Conservation (phyloP, 352 stramenopile genomes). For the Saprolegnia parasitica region DNA sequence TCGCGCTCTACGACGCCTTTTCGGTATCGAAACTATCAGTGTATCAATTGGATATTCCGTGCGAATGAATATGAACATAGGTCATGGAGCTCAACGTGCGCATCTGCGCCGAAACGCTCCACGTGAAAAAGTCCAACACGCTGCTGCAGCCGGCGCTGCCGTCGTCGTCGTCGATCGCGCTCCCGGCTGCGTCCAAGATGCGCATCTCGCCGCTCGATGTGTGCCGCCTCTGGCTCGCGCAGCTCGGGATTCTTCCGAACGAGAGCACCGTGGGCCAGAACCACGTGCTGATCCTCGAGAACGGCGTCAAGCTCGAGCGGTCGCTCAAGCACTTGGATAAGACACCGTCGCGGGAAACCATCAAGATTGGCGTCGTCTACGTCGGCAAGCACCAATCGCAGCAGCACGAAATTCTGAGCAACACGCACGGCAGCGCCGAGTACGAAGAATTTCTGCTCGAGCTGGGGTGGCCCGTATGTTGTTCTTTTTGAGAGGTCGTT, state of each 20-base stretch:
- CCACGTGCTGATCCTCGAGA: conserved; percentile 63
- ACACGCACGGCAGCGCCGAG: conserved; percentile 50
- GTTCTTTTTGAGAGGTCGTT: neutral
- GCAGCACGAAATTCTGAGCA: conserved; percentile 77
- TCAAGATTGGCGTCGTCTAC: conserved; percentile 87
- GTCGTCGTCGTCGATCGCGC: neutral
- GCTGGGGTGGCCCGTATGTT: conserved; percentile 66
- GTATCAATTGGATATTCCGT: neutral
- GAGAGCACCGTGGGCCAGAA: conserved; percentile 51
- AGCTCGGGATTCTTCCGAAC: conserved; percentile 61
- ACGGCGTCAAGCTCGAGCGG: conserved; percentile 66
- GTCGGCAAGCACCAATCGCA: conserved; percentile 65
- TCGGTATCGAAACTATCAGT: conserved; percentile 35
- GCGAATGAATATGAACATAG: neutral
- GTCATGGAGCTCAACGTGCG: conserved; percentile 84
- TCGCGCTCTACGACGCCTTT: conserved; percentile 77
- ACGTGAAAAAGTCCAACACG: conserved; percentile 18
- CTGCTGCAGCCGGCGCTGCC: conserved; percentile 15
- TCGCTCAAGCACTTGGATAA: conserved; percentile 82
- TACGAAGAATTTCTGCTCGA: conserved; percentile 73
- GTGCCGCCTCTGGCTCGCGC: conserved; percentile 75
- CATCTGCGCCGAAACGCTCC: conserved; percentile 51
- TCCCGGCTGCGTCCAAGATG: neutral
- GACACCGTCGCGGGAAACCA: conserved; percentile 81
- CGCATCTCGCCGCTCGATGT: conserved; percentile 70